These are phyloP conservation scores for Aspergillus spinulosporus DNA, from an alignment of 2,329 filamentous ascomycete species.

Conservation along the genomic window DNA sequence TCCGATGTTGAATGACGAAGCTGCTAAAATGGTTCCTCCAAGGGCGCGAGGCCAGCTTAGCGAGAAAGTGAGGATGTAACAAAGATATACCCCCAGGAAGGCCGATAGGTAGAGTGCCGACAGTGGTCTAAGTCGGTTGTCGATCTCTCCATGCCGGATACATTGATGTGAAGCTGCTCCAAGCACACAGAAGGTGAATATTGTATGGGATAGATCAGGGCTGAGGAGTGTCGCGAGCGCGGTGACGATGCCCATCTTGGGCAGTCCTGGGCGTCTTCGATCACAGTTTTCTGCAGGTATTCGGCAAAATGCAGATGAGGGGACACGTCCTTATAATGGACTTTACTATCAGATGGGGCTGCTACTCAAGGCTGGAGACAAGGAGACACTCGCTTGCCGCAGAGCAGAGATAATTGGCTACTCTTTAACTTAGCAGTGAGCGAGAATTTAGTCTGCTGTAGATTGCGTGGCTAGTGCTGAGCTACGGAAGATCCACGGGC, in stretches of 20 bases:
- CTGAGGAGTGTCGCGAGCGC: background rate
- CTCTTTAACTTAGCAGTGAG: too few species aligned
- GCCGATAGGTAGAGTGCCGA: background rate
- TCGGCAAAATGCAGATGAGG: too few species aligned
- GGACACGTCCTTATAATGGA: too few species aligned
- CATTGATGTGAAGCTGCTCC: conserved; percentile 4
- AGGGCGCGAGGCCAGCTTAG: background rate
- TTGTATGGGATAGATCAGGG: background rate
- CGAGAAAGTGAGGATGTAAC: background rate
- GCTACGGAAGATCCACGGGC: too few species aligned
- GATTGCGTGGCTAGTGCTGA: too few species aligned
- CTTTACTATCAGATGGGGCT: too few species aligned
- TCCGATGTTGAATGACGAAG: conserved; percentile 1
- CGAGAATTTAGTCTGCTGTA: too few species aligned
- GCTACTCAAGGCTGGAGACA: too few species aligned
- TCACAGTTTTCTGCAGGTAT: too few species aligned
- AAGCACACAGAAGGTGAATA: background rate
- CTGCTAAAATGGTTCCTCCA: background rate
- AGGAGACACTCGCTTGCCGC: too few species aligned
- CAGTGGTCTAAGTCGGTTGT: conserved; percentile 2
- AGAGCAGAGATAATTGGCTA: too few species aligned
- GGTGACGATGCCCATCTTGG: background rate
- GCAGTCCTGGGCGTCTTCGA: too few species aligned
- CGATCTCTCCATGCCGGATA: conserved; percentile 1
- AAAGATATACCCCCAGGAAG: background rate